Evolutionary conservation across 2,329 filamentous ascomycete genomes (phyloP), one percentile per base, ranked within the genome.

Genomic region (Paecilomyces sp.): DNA sequence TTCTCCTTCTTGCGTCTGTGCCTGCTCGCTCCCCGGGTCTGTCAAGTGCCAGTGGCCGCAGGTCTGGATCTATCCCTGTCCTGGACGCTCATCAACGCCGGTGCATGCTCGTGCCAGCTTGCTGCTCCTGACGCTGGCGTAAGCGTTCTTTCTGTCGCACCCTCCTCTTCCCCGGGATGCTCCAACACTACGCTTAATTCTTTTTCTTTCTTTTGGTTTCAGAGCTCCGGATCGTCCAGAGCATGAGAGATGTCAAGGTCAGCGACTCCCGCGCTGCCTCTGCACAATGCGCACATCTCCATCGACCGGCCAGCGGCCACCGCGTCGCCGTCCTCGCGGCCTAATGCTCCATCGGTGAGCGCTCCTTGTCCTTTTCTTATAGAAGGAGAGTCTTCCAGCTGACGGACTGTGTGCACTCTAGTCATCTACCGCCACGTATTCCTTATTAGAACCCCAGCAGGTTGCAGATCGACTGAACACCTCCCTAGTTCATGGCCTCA

Each of bases 401-500:
- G 51, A 63, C 41, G 18, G 22, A 13, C 28, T 15, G 51, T 55
- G 4, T 56, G 54, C 2, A 53, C 2, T 58, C 24, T 65, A 79
- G 73, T 71, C 72, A 47, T 75, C 76, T 57, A 79, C 78, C 53
- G 77, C 78, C 41, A 76, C 74, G 47, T 87, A 84, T 70, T 84
- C 85, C 54, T 78, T 85, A 69, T 83, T 97, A 71, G 88, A 87
- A n/a, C 83, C 88, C 22, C 82, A 88, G 70, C 89, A 96, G 75
- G 88, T 90, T 11, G 92, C 91, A 53, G 81, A 87, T 58, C 86
- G 85, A 64, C 80, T 97, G 58, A 83, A 87, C 64, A 95, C 93
- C 3, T 97, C 92, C n/a, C 79, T 96, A 28, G 86, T 83, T 13
- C 84, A 90, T 69, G 94, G 94, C 57, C 83, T 99, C 13, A 86